Base-by-base conservation (phyloP, 305 asterid genomes). In the Solanum hybrid region DNA sequence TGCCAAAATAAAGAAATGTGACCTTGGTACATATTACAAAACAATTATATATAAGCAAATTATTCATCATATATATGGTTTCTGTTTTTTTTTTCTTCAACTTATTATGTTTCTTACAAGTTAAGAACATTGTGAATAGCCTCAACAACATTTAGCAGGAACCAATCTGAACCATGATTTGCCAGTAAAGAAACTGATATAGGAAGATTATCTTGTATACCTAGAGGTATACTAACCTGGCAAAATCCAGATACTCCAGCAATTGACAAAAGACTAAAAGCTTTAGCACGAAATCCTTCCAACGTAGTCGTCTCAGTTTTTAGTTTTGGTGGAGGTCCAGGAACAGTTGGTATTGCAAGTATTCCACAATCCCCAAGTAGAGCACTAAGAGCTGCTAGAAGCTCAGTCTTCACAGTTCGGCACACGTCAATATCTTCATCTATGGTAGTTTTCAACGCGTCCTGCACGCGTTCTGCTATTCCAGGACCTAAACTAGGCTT, bases 201-300 rank as follows among this genome's bases (percentile, higher is more conserved):
- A 3, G 99, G 99, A 69, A 95, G 97, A 92, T 91, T 92, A 31
- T 94, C 95, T 46, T 94, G 40, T 93, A 88, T 90, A 71, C 98
- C 99, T 64, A 96, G 88, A 33, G 99, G 99, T 90, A 97, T 93
- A 94, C 94, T 95, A 24, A 97, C 99, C 99, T 97, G 98, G 90
- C 99, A 97, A 91, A 94, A 92, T 79, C 99, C 99, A 13, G 99
- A 97, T 61, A 96, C 95, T 90, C 98, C 99, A 40, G 98, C 98
- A 81, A 97, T 93, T 46, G 99, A 96, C 88, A 95, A 93, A 92
- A 97, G 91, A 88, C 99, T 92, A 87, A 97, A 96, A 64, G 99
- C 99, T 91, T 95, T 95, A 71, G 96, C 96, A n/a, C 98, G 98
- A 81, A 95, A 95, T 20, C 42, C 89, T 91, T 96, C 99, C 87